Conservation (phyloP, 2,329 filamentous ascomycete genomes). For the Exophiala viscosa region DNA sequence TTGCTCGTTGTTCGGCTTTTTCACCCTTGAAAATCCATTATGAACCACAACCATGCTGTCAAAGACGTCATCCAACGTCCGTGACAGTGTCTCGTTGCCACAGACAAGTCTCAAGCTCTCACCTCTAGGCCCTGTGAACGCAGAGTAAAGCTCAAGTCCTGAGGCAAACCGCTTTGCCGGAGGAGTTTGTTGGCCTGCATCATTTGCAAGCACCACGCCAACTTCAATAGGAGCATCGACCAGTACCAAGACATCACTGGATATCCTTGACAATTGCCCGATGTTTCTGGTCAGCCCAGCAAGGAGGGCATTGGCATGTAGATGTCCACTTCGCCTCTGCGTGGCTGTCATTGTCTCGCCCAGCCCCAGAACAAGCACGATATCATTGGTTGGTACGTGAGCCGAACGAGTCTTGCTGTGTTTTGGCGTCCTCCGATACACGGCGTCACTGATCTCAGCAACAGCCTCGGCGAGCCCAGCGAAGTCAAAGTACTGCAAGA, state of each 20-base stretch:
- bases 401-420: not conserved
- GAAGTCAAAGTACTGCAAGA: conserved; percentile 25
- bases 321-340: conserved; percentile 17
- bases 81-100: conserved; percentile 11
- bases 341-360: conserved; percentile 8
- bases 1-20: not conserved
- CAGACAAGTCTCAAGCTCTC: conserved; percentile 11
- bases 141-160: conserved; percentile 13
- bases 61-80: conserved; percentile 11
- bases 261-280: conserved; percentile 11
- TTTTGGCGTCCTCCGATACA: conserved; percentile 4
- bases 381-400: not conserved
- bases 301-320: conserved; percentile 20
- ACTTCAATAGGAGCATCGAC: conserved; percentile 11
- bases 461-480: conserved; percentile 19
- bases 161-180: not conserved
- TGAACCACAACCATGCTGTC: conserved; percentile 21
- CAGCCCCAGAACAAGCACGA: conserved; percentile 21
- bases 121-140: conserved; percentile 11
- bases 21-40: conserved; percentile 14
- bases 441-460: conserved; percentile 16
- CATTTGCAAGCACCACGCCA: not conserved
- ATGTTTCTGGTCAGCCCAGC: conserved; percentile 13
- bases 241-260: conserved; percentile 9
- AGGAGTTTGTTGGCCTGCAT: not conserved